These are phyloP conservation scores for Spergularia azorica DNA, from an alignment of 179 eudicot genomes.

Conservation along the genomic window DNA sequence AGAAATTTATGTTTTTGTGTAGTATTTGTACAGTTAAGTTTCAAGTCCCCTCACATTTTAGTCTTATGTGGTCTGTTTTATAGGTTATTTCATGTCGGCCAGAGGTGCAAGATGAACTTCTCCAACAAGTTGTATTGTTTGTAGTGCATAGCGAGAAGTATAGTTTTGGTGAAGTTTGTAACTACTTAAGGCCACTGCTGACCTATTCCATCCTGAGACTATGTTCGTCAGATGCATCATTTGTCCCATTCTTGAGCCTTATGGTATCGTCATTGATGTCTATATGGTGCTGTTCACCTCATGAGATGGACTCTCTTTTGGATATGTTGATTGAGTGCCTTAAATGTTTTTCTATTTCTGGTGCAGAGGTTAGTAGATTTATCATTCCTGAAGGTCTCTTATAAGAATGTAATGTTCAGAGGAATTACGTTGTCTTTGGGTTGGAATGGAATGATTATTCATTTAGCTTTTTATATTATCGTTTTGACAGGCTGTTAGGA, in stretches of 20 bases:
- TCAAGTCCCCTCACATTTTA: neutral
- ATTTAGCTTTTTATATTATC: neutral
- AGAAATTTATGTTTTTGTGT: neutral
- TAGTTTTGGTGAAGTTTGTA: slow-evolving; percentile 68
- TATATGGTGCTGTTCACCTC: slow-evolving; percentile 62
- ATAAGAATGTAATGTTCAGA: neutral
- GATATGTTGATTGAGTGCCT: slow-evolving; percentile 58
- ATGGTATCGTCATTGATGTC: slow-evolving; percentile 64
- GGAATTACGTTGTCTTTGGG: neutral
- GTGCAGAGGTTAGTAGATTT: slow-evolving; percentile 50
- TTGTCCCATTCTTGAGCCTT: slow-evolving; percentile 44
- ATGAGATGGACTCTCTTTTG: slow-evolving; percentile 59
- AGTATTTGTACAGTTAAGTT: neutral
- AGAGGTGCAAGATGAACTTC: slow-evolving; percentile 72
- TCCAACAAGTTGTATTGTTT: slow-evolving; percentile 66
- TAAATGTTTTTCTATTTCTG: slow-evolving; percentile 40
- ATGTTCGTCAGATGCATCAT: slow-evolving; percentile 43
- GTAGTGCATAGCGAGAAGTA: slow-evolving; percentile 52
- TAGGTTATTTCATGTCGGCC: slow-evolving; percentile 75
- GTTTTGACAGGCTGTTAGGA: slow-evolving; percentile 47
- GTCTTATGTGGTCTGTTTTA: neutral
- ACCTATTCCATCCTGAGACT: slow-evolving; percentile 53
- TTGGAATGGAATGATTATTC: slow-evolving; percentile 1
- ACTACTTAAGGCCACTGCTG: slow-evolving; percentile 69
- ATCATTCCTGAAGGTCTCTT: neutral